Evolutionary conservation across 306 rosid genomes (phyloP).

Genomic region (Inga laurina): DNA sequence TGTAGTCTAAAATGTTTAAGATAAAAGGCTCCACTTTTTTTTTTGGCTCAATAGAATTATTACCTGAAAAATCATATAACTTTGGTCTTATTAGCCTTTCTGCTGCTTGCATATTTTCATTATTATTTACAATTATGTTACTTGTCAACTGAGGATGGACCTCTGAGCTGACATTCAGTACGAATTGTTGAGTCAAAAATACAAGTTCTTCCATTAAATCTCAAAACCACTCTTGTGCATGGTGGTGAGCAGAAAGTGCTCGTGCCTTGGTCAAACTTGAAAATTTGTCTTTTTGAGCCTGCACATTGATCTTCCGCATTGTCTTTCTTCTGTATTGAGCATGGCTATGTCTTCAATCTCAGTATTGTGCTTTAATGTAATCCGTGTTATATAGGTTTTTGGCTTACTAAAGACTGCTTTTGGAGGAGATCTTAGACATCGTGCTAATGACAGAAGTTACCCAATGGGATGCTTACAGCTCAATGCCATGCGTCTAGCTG

Average conservation of each 20-base stretch:
- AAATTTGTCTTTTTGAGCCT: neutral
- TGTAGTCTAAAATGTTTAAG: constrained; percentile 13
- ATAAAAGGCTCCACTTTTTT: neutral
- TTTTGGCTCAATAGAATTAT: constrained; percentile 4
- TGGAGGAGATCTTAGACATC: constrained; percentile 48
- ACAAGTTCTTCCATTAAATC: constrained; percentile 1
- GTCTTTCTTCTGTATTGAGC: constrained; percentile 17
- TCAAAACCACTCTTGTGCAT: constrained; percentile 19
- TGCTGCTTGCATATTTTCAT: neutral
- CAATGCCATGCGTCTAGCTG: constrained; percentile 83
- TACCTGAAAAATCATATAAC: constrained; percentile 25
- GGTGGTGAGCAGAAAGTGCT: constrained; percentile 19
- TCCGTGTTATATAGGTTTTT: constrained; percentile 50
- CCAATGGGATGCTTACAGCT: constrained; percentile 75
- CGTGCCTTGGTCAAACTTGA: constrained; percentile 9
- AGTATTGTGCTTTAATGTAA: constrained; percentile 20
- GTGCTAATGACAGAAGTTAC: constrained; percentile 42
- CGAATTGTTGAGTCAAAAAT: constrained; percentile 22
- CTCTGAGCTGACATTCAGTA: neutral
- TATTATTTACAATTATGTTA: neutral
- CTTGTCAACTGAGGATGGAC: constrained; percentile 2
- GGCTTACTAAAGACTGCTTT: constrained; percentile 62
- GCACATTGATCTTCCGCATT: neutral
- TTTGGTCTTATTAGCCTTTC: constrained; percentile 9
- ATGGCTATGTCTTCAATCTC: constrained; percentile 6